Evolutionary conservation across 2,329 filamentous ascomycete genomes (phyloP).

Genomic region (Talaromyces atroroseus): DNA sequence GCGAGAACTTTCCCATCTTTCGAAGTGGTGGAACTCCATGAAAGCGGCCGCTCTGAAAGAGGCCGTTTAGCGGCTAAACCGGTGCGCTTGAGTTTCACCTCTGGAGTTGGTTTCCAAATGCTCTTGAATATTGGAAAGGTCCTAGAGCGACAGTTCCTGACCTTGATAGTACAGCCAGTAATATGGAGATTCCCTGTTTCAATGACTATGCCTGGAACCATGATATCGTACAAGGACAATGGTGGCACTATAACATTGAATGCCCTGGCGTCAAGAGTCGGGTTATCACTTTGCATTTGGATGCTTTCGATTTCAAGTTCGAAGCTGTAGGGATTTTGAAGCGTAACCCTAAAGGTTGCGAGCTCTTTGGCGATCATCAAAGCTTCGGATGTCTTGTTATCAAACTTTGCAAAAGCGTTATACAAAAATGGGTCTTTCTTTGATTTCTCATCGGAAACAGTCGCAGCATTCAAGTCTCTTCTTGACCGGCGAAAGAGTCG

Average conservation of each 20-base stretch:
- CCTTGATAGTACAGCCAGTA: conserved; percentile 70
- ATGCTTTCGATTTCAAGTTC: conserved; percentile 85
- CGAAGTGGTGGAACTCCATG: conserved; percentile 40
- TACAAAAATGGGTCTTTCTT: conserved; percentile 81
- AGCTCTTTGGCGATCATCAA: conserved; percentile 74
- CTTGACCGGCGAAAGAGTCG: conserved; percentile 61
- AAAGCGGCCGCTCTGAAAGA: conserved; percentile 40
- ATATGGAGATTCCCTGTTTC: conserved; percentile 65
- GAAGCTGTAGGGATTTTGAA: conserved; percentile 93
- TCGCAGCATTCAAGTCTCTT: conserved; percentile 45
- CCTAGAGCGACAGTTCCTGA: conserved; percentile 75
- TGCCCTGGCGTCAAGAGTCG: conserved; percentile 61
- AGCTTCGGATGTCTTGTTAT: conserved; percentile 53
- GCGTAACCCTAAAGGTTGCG: conserved; percentile 70
- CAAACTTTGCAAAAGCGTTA: conserved; percentile 78
- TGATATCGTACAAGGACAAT: conserved; percentile 74
- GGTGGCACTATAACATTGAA: conserved; percentile 68
- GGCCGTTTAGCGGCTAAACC: conserved; percentile 58
- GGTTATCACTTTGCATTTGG: conserved; percentile 66
- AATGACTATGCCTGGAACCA: conserved; percentile 63
- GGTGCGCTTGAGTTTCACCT: conserved; percentile 70
- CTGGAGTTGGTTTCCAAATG: conserved; percentile 65
- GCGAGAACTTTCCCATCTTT: conserved; percentile 28
- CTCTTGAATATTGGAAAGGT: conserved; percentile 77
- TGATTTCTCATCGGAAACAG: conserved; percentile 34